Conservation (phyloP, 306 rosid genomes). For the Ammopiptanthus mongolicus region DNA sequence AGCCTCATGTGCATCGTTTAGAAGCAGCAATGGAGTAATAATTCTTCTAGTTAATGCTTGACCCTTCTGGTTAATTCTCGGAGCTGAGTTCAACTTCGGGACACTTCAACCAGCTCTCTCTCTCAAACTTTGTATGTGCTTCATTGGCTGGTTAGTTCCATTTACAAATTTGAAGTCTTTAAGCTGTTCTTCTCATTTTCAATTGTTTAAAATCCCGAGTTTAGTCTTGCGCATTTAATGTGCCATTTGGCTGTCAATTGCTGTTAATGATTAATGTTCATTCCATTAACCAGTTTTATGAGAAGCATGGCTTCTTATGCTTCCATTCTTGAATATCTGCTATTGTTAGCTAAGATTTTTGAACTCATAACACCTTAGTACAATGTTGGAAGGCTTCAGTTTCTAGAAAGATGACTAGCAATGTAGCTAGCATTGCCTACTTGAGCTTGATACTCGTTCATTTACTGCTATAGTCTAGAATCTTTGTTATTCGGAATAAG, state of each 20-base stretch:
- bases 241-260: not conserved
- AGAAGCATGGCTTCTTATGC: not conserved
- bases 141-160: constrained; percentile 2
- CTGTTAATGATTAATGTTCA: not conserved
- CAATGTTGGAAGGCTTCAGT: not conserved
- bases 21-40: not conserved
- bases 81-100: not conserved
- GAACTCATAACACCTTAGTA: not conserved
- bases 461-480: not conserved
- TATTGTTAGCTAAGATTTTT: not conserved
- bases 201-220: not conserved
- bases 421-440: not conserved
- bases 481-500: constrained; percentile 20
- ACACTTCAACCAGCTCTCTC: not conserved
- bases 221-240: not conserved
- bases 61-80: not conserved
- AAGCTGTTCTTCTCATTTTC: not conserved
- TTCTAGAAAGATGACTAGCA: not conserved
- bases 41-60: not conserved
- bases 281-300: not conserved
- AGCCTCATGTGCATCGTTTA: not conserved
- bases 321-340: not conserved
- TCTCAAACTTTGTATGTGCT: not conserved
- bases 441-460: not conserved
- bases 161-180: not conserved